Evolutionary conservation across 2,329 filamentous ascomycete species (phyloP), one percentile per base, ranked within the genome.

Genomic region (Aspergillus awamori): DNA sequence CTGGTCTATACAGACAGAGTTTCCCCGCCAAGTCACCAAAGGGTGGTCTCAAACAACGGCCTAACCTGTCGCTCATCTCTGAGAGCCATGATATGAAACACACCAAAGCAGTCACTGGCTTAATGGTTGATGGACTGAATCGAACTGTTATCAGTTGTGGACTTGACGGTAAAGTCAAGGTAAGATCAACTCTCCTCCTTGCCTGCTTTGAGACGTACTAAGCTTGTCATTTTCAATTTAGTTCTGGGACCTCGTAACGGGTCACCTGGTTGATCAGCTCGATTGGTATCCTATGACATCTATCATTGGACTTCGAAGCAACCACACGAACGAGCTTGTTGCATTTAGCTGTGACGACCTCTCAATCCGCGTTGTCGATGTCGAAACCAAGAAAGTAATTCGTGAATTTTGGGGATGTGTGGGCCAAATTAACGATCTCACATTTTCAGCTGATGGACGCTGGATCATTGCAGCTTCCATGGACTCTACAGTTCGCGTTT

Each of bases 181-280:
- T 83, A 62, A 57, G 70, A 33, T 24, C 26, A 48, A 11, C 5
- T 10, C 45, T 7, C 22, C 28, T 38, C 58, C 24, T 47, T 28
- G 20, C 22, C 2, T 15, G 8, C 6, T 53, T 2, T 53, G 15
- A 38, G 5, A 33, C 59, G 60, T 20, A 62, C 41, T 20, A 30
- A 20, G 20, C 8, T 53, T 41, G 20, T 10, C 8, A 22, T 36
- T 26, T 2, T 51, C 11, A 28, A 43, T 54, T 11, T 65, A 84
- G 80, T 98, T 99, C 74, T 99, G 96, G 96, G 91, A 96, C 66
- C 96, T 99, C 65, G 77, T 87, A n/a, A 92, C 90, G 0, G 95
- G 94, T 7, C 85, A 87, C 48, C 83, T 98, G 2, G 73, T 91
- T 10, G 86, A 94, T 64, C 88, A 97, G 71, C 87, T 98, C 55